Evolutionary conservation across 176 grass and related monocot genomes (phyloP).

Genomic region (Carex scoparia): DNA sequence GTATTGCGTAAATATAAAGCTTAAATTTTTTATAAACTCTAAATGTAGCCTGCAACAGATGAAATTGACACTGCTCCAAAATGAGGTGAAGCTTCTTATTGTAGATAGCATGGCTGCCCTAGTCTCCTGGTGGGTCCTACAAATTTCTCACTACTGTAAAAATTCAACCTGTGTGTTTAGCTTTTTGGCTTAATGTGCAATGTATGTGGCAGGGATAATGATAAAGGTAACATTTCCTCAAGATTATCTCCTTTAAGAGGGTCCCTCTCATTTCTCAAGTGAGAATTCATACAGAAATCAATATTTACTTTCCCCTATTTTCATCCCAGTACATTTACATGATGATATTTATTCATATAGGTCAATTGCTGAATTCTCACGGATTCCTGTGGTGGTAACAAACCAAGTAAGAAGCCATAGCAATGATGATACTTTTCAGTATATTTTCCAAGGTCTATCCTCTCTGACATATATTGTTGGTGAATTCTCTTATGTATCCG

Average conservation of each 20-base stretch:
- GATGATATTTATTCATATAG: constrained; percentile 34
- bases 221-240: constrained; percentile 36
- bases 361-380: constrained; percentile 81
- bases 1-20: not conserved
- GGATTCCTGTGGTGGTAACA: constrained; percentile 83
- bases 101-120: constrained; percentile 96
- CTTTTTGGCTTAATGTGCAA: not conserved
- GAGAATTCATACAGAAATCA: constrained; percentile 13
- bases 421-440: constrained; percentile 61
- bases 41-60: constrained; percentile 80
- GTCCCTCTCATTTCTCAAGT: constrained; percentile 98
- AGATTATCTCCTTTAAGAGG: constrained; percentile 63
- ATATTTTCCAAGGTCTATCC: constrained; percentile 80
- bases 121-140: constrained; percentile 35
- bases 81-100: constrained; percentile 93
- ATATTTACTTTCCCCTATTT: not conserved
- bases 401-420: constrained; percentile 92
- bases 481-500: not conserved
- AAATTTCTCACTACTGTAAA: constrained; percentile 1
- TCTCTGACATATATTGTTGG: not conserved
- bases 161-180: not conserved
- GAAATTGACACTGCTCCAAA: constrained; percentile 69
- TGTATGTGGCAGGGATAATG: constrained; percentile 46
- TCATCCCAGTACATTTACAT: constrained; percentile 21
- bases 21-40: constrained; percentile 2